phyloP scores from a whole-genome alignment of 176 grass and related monocot species.

The Oryza nivara region DNA sequence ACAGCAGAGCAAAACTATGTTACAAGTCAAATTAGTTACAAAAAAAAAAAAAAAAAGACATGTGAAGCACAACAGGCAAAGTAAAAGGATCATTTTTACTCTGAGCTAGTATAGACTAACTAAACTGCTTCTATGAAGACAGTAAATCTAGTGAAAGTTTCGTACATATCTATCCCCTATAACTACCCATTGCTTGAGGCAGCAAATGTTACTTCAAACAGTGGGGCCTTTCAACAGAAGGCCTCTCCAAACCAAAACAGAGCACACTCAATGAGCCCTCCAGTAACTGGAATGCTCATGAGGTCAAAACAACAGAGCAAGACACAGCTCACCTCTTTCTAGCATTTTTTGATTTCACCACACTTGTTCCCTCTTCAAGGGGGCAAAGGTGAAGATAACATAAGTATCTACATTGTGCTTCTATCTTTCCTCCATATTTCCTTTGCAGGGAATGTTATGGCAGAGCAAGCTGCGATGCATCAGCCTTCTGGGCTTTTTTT shows the following conservation, averaged over 20 bases:
- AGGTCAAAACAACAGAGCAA: conserved; percentile 36
- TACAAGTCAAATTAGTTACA: not conserved
- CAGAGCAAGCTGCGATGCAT: not conserved
- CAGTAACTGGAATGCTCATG: not conserved
- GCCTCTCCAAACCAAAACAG: conserved; percentile 35
- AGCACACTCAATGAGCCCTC: not conserved
- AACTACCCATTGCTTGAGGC: conserved; percentile 27
- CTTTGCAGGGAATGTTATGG: not conserved
- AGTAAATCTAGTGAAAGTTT: conserved; percentile 8
- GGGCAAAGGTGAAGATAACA: too few relatives aligned
- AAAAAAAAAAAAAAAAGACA: not conserved
- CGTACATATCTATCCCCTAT: conserved; percentile 7
- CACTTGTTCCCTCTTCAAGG: not conserved
- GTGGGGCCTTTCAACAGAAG: conserved; percentile 49
- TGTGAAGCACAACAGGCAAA: not conserved
- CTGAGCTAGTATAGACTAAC: not conserved
- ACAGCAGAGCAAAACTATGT: not conserved
- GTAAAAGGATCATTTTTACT: not conserved
- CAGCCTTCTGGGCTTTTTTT: not conserved
- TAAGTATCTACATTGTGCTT: conserved; percentile 26
- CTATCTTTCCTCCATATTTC: not conserved
- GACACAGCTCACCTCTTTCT: not conserved
- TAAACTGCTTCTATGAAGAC: not conserved
- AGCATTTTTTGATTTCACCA: not conserved
- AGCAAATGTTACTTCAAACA: conserved; percentile 41